Base-by-base conservation (phyloP, 306 rosid species). In the Lablab purpureus region DNA sequence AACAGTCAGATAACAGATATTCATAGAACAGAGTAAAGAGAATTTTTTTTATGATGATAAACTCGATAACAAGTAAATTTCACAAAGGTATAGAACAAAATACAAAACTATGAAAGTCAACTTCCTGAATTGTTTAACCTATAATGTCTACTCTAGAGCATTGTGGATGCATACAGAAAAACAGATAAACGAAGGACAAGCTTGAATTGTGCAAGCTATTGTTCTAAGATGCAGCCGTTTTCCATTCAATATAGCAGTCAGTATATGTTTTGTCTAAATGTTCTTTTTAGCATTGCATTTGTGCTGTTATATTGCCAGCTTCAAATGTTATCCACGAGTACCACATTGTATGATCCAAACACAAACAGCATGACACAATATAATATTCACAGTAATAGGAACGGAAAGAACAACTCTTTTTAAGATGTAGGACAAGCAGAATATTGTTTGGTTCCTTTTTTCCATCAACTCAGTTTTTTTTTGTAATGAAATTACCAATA, bases 1-100 rank as follows among this genome's bases (percentile, higher is more conserved):
- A 73, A 43, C 66, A 47, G 18, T 66, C 66, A 49, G 79, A 73
- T 66, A 50, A 73, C 11, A 71, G 54, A 46, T 23, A 74, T 74
- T 74, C 19, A 59, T 50, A 50, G 52, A 43, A 68, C 67, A 49
- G 58, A 56, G 17, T 37, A 27, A 15, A 27, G 46, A 37, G 30
- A 28, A 7, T 6, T 21, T 17, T 18, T 11, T 32, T 19, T 32
- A 22, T 17, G 23, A 43, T 23, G 46, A 37, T 25, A 32, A 64
- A 73, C 6, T 17, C 45, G 37, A 71, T 18, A 56, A n/a, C 54
- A 72, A 17, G 13, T 70, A 11, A 22, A 36, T 25, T 65, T 34
- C 56, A 73, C 77, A 72, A 65, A 15, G 22, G 54, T 28, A 58
- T 5, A 12, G 17, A 12, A 25, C 18, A 25, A 58, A 58, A 58